Conservation (phyloP, 352 stramenopile genomes). For the Sclerospora graminicola region DNA sequence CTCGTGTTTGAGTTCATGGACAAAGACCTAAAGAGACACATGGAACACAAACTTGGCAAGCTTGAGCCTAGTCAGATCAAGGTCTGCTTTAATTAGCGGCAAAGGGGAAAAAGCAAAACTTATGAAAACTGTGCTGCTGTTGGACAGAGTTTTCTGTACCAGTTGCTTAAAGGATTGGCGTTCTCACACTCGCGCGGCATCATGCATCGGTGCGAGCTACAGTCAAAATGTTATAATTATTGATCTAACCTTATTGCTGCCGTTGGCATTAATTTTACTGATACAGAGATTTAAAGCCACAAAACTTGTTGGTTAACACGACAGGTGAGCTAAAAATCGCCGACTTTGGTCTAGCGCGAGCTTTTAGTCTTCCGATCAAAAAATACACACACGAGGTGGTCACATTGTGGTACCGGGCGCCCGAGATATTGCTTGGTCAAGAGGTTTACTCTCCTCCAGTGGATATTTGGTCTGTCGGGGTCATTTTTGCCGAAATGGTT, state of each 20-base stretch:
- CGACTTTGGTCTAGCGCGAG: constrained; percentile 96
- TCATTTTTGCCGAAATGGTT: constrained; percentile 83
- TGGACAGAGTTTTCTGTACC: constrained; percentile 60
- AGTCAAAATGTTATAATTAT: neutral
- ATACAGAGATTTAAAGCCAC: constrained; percentile 93
- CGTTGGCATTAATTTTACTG: neutral
- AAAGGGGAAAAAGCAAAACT: too few relatives aligned
- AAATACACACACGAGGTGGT: constrained; percentile 98
- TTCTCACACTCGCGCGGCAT: constrained; percentile 84
- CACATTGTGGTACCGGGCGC: constrained; percentile 98
- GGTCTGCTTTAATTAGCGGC: constrained; percentile 8
- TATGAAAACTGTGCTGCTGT: neutral
- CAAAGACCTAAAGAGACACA: constrained; percentile 94
- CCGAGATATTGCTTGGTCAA: constrained; percentile 96
- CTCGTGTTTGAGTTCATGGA: constrained; percentile 99
- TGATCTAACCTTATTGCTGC: neutral
- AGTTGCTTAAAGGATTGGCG: constrained; percentile 78
- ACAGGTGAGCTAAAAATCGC: constrained; percentile 95
- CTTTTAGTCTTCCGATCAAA: constrained; percentile 95
- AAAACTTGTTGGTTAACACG: constrained; percentile 94
- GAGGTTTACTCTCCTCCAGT: constrained; percentile 79
- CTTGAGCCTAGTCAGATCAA: constrained; percentile 58
- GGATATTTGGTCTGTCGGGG: constrained; percentile 83
- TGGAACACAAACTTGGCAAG: constrained; percentile 82
- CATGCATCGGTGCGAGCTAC: constrained; percentile 62